Percentiles rank a stretch among this genome's conserved stretches.
Evolutionary conservation across 2,329 filamentous ascomycete species (phyloP).

Genomic region (Phaeosphaeria sp.): DNA sequence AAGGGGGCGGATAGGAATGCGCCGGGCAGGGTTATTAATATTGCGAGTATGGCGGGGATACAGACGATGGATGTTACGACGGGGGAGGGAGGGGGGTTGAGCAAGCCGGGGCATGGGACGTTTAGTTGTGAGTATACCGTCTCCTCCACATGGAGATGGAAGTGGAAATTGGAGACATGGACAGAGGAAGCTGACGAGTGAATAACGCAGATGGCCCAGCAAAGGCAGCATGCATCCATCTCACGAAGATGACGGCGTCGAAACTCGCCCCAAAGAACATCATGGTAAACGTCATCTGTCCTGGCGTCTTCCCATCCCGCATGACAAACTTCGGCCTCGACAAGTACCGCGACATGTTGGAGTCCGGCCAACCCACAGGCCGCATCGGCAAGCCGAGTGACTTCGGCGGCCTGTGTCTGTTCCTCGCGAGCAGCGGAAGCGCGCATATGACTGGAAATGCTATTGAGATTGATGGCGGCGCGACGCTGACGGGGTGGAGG

Average conservation of each 20-base stretch:
- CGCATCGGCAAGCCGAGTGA: slow-evolving; percentile 57
- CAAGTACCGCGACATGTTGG: slow-evolving; percentile 57
- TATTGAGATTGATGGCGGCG: slow-evolving; percentile 57
- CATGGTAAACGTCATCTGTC: slow-evolving; percentile 57
- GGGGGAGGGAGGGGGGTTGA: slow-evolving; percentile 57
- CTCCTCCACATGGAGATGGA: background rate
- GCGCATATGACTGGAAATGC: slow-evolving; percentile 57
- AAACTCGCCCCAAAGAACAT: slow-evolving; percentile 61
- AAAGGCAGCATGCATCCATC: slow-evolving; percentile 62
- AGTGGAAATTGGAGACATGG: no score
- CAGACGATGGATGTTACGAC: slow-evolving; percentile 56
- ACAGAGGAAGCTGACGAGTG: background rate
- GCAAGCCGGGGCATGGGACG: slow-evolving; percentile 60
- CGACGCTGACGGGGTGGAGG: slow-evolving; percentile 52
- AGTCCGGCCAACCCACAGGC: slow-evolving; percentile 55
- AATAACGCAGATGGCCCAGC: slow-evolving; percentile 54
- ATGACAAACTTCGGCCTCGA: slow-evolving; percentile 63
- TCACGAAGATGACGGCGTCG: slow-evolving; percentile 59
- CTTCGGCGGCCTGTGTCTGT: slow-evolving; percentile 56
- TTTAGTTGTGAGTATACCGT: slow-evolving; percentile 51
- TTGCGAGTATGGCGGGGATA: slow-evolving; percentile 58
- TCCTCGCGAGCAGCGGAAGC: slow-evolving; percentile 48
- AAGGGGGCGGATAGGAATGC: slow-evolving; percentile 53
- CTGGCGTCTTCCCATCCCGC: slow-evolving; percentile 59
- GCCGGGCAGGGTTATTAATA: slow-evolving; percentile 60